Base-by-base conservation (phyloP, 2,329 filamentous ascomycete species). In the Aspergillus ibericus region DNA sequence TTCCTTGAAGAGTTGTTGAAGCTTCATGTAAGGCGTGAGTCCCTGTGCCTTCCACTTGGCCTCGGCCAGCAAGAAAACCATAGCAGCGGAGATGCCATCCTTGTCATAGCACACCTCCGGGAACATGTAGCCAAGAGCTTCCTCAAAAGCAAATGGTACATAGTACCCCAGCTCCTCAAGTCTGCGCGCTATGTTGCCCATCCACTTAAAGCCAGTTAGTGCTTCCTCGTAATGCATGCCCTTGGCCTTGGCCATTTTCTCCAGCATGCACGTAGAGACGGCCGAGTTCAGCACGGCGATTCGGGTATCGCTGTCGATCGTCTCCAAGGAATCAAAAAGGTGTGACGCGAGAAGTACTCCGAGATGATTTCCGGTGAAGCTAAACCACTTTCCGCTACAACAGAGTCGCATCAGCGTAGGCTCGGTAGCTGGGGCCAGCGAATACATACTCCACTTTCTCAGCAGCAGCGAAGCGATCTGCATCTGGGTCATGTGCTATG, bases 91-190 rank as follows among this genome's bases (percentile, higher is more conserved):
- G 56, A 88, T 82, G 3, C 85, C 85, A 68, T 88, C 86, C 66
- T 88, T 88, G 71, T 88, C 86, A 63, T 84, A 82, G 38, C 85
- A 85, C 1, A 87, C 82, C 7, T 79, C 73, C 0, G 85, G 80
- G 55, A 88, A 85, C 86, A 88, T 88, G 70, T 87, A 88, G 1
- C 86, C 86, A 20, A 88, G 80, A 7, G 86, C 86, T 72, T 88
- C 86, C 71, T 88, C 86, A 63, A 85, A 88, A 1, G 85, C 85
- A 66, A 82, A 88, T 0, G 80, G 75, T 0, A 83, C 80, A 20
- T 80, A 74, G 63, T 82, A 83, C 22, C 82, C 83, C 55, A 75
- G 66, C 2, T 69, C 65, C 56, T 80, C 75, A 1, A 87, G 77
- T n/a, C 81, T 74, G 16, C 81, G 79, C 1, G 84, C 83, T 47